A percentile compares a stretch with the other conserved stretches of the same genome.
Conservation (phyloP, 371 early-diverging fungal genomes). For the Mortierella sp. region DNA sequence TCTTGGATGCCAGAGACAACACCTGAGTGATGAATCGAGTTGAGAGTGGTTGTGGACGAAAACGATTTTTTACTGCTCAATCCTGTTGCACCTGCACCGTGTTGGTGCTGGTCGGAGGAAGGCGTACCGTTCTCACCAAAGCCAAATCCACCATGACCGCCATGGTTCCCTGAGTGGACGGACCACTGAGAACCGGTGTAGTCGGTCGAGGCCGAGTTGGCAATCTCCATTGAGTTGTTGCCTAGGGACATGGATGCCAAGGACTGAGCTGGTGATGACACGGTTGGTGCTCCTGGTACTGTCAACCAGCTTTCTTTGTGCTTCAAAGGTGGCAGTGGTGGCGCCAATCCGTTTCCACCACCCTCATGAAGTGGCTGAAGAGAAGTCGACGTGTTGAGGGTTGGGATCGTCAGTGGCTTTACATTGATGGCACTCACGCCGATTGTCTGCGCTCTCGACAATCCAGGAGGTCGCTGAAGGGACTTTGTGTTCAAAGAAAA, state of each 20-base stretch:
- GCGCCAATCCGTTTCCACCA: neutral
- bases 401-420: conserved; percentile 32
- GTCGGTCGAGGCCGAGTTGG: conserved; percentile 25
- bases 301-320: conserved; percentile 40
- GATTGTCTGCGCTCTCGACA: conserved; percentile 29
- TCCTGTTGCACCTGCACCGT: no score
- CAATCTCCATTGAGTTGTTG: conserved; percentile 17
- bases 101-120: no score
- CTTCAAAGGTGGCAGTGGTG: conserved; percentile 8
- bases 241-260: conserved; percentile 20
- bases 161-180: conserved; percentile 16
- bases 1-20: conserved; percentile 24
- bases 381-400: neutral
- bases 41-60: conserved; percentile 21
- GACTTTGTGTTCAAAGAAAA: conserved; percentile 49
- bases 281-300: conserved; percentile 13
- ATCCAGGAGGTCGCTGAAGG: conserved; percentile 26
- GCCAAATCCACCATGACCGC: no score
- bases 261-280: conserved; percentile 11
- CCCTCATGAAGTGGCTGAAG: conserved; percentile 34
- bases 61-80: conserved; percentile 23
- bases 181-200: conserved; percentile 21
- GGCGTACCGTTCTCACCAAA: no score
- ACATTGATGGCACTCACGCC: conserved; percentile 35
- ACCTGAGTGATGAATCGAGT: conserved; percentile 3